phyloP scores from a whole-genome alignment of 805 yeast genomes.

The Lipomyces chichibuensis region DNA sequence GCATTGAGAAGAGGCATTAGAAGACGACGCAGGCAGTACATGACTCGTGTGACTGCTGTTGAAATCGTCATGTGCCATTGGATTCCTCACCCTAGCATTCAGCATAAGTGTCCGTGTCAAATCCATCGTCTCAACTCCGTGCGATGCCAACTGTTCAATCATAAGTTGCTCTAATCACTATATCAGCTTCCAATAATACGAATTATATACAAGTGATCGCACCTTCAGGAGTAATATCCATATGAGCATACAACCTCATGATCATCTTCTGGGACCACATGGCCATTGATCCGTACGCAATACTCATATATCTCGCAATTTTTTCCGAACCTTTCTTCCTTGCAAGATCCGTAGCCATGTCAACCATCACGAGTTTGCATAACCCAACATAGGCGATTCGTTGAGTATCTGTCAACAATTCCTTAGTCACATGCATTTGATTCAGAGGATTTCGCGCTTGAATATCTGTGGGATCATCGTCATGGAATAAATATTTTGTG shows the following conservation, averaged over 20 bases:
- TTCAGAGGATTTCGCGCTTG: constrained; percentile 52
- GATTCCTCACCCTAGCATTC: constrained; percentile 56
- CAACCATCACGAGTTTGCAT: constrained; percentile 71
- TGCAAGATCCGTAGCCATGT: constrained; percentile 81
- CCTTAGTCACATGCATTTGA: constrained; percentile 78
- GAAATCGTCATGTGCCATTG: constrained; percentile 42
- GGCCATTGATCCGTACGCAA: constrained; percentile 75
- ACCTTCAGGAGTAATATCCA: constrained; percentile 66
- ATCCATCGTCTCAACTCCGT: constrained; percentile 77
- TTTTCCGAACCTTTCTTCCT: constrained; percentile 53
- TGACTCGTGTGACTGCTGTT: neutral
- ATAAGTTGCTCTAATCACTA: constrained; percentile 63
- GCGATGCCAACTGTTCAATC: constrained; percentile 84
- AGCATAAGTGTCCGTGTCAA: constrained; percentile 64
- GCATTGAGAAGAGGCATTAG: constrained; percentile 5
- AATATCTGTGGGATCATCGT: constrained; percentile 43
- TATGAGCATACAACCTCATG: constrained; percentile 73
- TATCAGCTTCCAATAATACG: neutral
- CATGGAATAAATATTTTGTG: constrained; percentile 59
- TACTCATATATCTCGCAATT: constrained; percentile 62
- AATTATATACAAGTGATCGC: neutral
- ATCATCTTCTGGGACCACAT: constrained; percentile 80
- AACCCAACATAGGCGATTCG: constrained; percentile 91
- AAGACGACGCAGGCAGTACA: neutral
- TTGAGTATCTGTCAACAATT: constrained; percentile 78